Evolutionary conservation across 169 alveolate genomes (phyloP), one percentile per base, ranked within the genome.

Genomic region (Eimeria zaria): DNA sequence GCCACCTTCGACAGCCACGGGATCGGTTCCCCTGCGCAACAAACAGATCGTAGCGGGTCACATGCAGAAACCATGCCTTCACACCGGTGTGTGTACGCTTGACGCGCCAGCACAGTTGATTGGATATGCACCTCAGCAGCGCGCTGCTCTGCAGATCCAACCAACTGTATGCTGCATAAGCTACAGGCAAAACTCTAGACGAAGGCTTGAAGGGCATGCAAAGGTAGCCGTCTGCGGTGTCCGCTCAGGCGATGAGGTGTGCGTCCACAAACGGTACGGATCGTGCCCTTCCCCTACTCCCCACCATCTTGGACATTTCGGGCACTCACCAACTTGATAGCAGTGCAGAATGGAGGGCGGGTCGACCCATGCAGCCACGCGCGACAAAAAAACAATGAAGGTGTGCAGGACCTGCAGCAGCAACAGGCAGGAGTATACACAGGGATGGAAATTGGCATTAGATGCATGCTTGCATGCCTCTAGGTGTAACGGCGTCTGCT

Each of bases 391-490:
- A n/a, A 95, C 95, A 69, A 95, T 95, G 58, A 33, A 84, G 73
- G 97, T 95, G 60, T 95, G 97, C 39, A 95, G 91, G 22, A 95
- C 97, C 97, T 95, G 90, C 73, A 48, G 69, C 8, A 80, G 60
- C 36, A 73, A 18, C 11, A 8, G 18, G 36, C 30, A 55, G 33
- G 46, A 33, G 20, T 46, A 91, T 87, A 33, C 30, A 62, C 94
- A 93, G 41, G 58, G 88, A 51, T 41, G 91, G 74, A 71, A 93
- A n/a, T n/a, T 41, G 76, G 22, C 76, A 11, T 7, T n/a, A 44
- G 46, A 30, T 67, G 46, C 46, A 30, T n/a, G 76, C 44, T n/a
- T 67, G 76, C 76, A 67, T 24, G 30, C 24, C 39, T 12, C 22
- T 7, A 44, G 22, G 7, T n/a, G 46, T 27, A n/a, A 11, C 46